Base-by-base conservation (phyloP, 2,329 filamentous ascomycete genomes). In the Graphilbum sp. region DNA sequence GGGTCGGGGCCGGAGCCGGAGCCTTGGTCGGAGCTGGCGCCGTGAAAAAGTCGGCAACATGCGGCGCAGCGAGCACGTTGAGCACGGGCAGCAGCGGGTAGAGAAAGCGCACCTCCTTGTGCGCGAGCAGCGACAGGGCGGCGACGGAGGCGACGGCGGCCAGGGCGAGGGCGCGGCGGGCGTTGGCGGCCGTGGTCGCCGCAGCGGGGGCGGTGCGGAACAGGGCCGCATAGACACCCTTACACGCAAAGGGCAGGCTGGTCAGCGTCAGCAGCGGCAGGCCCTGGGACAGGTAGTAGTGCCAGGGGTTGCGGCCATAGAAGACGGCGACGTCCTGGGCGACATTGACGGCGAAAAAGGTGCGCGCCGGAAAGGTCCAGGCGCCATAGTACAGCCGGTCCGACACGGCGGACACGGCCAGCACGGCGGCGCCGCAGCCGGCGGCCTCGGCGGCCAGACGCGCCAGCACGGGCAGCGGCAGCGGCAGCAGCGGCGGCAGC, bases 71-170 rank as follows among this genome's bases (percentile, higher is more conserved):
- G 30, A 96, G 63, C 44, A 94, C 62, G 53, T 90, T 84, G 7
- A 98, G 68, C n/a, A 78, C 69, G 2, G 90, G 88, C 2, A 96
- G 69, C 16, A 98, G 69, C 1, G 90, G 88, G 51, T 93, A 94
- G 47, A 96, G 82, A 62, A 98, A 98, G 50, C 90, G 84, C 49
- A 94, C 83, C 65, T 98, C 90, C 56, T 98, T 98, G 61, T 98
- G 90, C 2, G 85, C 76, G 47, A 96, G 82, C 34, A 82, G 52
- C 2, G 84, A 93, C 25, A 96, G 67, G 2, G 64, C 56, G 2
- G 60, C 53, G 10, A 81, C 59, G 41, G 78, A 80, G 23, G 72
- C 56, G 39, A 77, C 45, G 32, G 79, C 65, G 8, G 72, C 63
- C 23, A 66, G 63, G 10, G 74, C 64, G 9, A 87, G 59, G 27